A percentile compares a stretch with the other conserved stretches of the same genome.
phyloP scores from a whole-genome alignment of 1,284 basidiomycete genomes.

The Cerrena zonata region DNA sequence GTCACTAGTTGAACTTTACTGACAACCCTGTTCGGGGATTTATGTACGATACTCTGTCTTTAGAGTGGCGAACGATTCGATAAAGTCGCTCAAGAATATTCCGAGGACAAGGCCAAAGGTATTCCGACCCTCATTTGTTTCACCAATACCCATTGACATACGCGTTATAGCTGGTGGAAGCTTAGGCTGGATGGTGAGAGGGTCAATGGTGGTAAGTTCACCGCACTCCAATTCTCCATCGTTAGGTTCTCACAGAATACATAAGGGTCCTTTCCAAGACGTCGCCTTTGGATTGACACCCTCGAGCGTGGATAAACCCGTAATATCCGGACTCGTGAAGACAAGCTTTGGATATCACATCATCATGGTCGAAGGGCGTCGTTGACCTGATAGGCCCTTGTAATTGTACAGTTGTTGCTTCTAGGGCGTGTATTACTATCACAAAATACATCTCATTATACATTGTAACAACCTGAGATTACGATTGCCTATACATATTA shows the following conservation, averaged over 20 bases:
- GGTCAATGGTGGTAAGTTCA: slow-evolving; percentile 64
- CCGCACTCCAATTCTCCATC: not conserved
- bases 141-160: too few species aligned
- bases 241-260: not conserved
- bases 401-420: not conserved
- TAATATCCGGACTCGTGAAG: slow-evolving; percentile 66
- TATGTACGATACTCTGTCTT: not conserved
- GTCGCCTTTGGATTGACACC: slow-evolving; percentile 73
- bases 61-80: slow-evolving; percentile 73
- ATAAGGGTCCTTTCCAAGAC: slow-evolving; percentile 61
- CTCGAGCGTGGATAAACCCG: slow-evolving; percentile 73
- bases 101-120: slow-evolving; percentile 86
- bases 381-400: slow-evolving; percentile 33
- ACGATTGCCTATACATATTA: too few species aligned
- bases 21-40: slow-evolving; percentile 1
- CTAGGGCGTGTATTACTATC: not conserved
- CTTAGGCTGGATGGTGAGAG: slow-evolving; percentile 78
- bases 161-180: slow-evolving; percentile 74
- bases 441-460: not conserved
- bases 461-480: too few species aligned
- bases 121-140: too few species aligned
- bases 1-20: slow-evolving; percentile 5
- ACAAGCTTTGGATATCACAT: slow-evolving; percentile 82
- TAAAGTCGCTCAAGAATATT: slow-evolving; percentile 81
- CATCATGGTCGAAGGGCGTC: slow-evolving; percentile 80